Evolutionary conservation across 1,284 basidiomycete species (phyloP).

Genomic region (Cryptococcus sp.): DNA sequence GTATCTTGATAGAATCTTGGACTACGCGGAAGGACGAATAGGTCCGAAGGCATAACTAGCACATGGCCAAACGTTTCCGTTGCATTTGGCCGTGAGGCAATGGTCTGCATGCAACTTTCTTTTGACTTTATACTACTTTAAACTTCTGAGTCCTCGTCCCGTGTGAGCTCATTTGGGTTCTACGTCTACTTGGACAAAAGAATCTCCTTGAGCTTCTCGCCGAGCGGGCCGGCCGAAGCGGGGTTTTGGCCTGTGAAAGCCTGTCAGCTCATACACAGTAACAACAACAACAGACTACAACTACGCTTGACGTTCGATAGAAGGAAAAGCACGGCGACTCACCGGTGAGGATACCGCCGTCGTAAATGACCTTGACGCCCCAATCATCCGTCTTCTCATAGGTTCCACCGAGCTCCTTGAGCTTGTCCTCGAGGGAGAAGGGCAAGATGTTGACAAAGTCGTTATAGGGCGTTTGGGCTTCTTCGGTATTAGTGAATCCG

Average conservation of each 20-base stretch:
- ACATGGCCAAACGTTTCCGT: neutral
- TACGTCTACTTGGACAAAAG: constrained; percentile 12
- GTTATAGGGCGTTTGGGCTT: constrained; percentile 55
- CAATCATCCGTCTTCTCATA: constrained; percentile 64
- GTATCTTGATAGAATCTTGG: constrained; percentile 34
- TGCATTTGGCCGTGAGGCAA: neutral
- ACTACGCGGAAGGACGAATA: constrained; percentile 6
- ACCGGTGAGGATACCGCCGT: constrained; percentile 55
- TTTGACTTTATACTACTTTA: neutral
- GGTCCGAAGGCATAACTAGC: neutral
- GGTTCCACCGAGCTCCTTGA: constrained; percentile 64
- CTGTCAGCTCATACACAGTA: neutral
- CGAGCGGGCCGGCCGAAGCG: constrained; percentile 58
- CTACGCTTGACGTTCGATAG: too few relatives aligned
- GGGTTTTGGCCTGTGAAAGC: constrained; percentile 67
- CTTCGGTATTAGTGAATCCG: constrained; percentile 72
- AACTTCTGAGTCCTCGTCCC: neutral
- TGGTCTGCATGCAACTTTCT: neutral
- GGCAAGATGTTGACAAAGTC: constrained; percentile 56
- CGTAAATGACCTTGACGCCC: constrained; percentile 57
- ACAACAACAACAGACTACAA: neutral
- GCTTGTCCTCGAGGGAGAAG: constrained; percentile 68
- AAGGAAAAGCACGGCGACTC: constrained; percentile 7
- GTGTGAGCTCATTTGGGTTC: neutral
- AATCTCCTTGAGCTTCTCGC: constrained; percentile 40